Conservation (phyloP, 352 stramenopile species). For the Ophiocytium majus region DNA sequence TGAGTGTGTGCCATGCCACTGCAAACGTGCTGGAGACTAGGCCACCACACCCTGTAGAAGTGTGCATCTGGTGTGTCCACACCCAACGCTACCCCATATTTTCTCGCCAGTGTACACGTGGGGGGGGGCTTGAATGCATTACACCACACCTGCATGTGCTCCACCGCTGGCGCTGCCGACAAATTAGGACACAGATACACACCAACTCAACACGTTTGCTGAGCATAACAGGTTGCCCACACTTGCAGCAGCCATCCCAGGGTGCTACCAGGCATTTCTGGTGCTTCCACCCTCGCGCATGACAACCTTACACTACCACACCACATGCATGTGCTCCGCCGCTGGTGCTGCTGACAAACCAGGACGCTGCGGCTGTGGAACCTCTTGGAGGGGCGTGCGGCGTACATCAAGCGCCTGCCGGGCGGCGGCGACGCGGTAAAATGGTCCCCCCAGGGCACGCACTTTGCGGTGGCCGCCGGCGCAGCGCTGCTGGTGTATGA, state of each 20-base stretch:
- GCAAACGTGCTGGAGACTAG: too few species aligned
- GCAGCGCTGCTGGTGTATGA: conserved; percentile 10
- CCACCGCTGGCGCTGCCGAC: neutral
- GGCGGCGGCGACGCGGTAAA: conserved; percentile 45
- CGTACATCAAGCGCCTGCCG: conserved; percentile 56
- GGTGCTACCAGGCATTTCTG: neutral
- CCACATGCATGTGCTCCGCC: neutral
- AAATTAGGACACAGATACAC: conserved; percentile 33
- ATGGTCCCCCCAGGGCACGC: conserved; percentile 42
- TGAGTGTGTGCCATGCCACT: too few species aligned
- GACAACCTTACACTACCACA: neutral
- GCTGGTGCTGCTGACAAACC: neutral
- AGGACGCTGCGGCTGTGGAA: conserved; percentile 57
- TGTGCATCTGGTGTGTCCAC: too few species aligned
- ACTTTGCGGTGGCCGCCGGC: conserved; percentile 15
- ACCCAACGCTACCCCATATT: too few species aligned
- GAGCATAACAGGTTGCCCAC: too few species aligned
- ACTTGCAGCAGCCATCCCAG: neutral
- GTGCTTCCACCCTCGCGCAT: neutral
- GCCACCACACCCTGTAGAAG: too few species aligned
- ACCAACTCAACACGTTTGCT: too few species aligned
- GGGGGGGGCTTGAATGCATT: too few species aligned
- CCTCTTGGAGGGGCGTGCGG: conserved; percentile 50
- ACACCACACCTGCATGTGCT: neutral
- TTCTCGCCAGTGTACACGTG: too few species aligned